These are phyloP conservation scores for Lathyrus sativus DNA, from an alignment of 306 rosid genomes.

Conservation along the genomic window DNA sequence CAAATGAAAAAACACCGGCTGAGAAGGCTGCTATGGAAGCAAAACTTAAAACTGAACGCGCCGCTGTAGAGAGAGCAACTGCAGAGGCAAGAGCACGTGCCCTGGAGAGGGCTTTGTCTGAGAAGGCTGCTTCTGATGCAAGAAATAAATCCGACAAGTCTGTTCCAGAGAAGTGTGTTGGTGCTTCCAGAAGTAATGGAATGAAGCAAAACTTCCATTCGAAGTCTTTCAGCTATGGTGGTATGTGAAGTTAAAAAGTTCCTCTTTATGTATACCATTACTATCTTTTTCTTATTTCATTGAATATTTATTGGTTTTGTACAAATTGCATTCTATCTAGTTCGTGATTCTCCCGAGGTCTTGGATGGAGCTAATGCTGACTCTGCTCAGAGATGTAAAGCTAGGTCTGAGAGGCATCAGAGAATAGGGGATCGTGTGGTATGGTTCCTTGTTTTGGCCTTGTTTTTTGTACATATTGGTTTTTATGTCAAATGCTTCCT, in stretches of 20 bases:
- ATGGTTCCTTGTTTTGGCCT: constrained; percentile 44
- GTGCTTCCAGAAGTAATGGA: constrained; percentile 54
- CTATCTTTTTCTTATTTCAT: constrained; percentile 16
- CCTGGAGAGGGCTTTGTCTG: constrained; percentile 80
- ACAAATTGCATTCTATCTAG: constrained; percentile 45
- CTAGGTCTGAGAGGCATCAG: constrained; percentile 78
- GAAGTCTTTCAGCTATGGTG: constrained; percentile 64
- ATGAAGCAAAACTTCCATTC: constrained; percentile 48
- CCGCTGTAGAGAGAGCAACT: constrained; percentile 93
- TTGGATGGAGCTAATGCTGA: constrained; percentile 58
- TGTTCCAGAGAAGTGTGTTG: constrained; percentile 44
- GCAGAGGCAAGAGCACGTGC: constrained; percentile 87
- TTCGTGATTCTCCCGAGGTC: constrained; percentile 47
- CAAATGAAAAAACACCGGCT: constrained; percentile 55
- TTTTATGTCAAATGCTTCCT: constrained; percentile 34
- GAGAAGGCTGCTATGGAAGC: constrained; percentile 83
- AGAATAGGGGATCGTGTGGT: constrained; percentile 87
- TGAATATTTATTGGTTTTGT: constrained; percentile 29
- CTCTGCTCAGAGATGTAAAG: constrained; percentile 80
- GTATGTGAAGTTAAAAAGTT: constrained; percentile 51
- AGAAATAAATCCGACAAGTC: constrained; percentile 65
- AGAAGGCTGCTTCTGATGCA: constrained; percentile 66
- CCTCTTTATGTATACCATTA: constrained; percentile 8
- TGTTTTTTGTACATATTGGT: constrained; percentile 24
- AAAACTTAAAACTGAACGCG: constrained; percentile 83